Evolutionary conservation across 1,284 basidiomycete species (phyloP).

Genomic region (Inonotus hispidus): DNA sequence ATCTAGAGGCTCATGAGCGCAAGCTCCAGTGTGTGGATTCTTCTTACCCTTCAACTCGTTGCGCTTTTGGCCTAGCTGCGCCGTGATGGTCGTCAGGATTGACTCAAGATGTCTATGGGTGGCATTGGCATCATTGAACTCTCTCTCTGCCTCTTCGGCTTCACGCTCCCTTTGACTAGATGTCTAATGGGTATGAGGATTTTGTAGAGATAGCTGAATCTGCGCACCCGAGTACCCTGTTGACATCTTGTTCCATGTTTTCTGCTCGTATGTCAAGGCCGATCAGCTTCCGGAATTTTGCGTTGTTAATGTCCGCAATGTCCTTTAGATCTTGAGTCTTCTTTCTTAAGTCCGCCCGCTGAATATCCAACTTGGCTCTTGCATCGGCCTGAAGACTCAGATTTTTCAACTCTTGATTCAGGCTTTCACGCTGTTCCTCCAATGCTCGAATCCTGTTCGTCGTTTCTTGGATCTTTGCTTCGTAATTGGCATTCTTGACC

Average conservation of each 20-base stretch:
- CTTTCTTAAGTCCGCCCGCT: slow-evolving; percentile 60
- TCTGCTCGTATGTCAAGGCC: slow-evolving; percentile 54
- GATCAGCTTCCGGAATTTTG: slow-evolving; percentile 60
- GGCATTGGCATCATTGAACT: slow-evolving; percentile 45
- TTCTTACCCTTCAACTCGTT: slow-evolving; percentile 59
- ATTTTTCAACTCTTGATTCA: slow-evolving; percentile 68
- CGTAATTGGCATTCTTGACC: slow-evolving; percentile 59
- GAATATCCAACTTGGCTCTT: slow-evolving; percentile 77
- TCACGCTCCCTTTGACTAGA: slow-evolving; percentile 67
- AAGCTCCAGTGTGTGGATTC: neutral
- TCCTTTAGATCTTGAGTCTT: slow-evolving; percentile 61
- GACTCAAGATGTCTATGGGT: slow-evolving; percentile 59
- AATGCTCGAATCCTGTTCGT: slow-evolving; percentile 48
- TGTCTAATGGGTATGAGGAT: neutral
- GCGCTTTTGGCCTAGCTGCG: slow-evolving; percentile 58
- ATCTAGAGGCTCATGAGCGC: slow-evolving; percentile 32
- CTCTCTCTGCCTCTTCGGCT: slow-evolving; percentile 48
- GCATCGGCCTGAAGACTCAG: slow-evolving; percentile 81
- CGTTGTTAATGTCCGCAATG: slow-evolving; percentile 58
- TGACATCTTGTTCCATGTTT: slow-evolving; percentile 69
- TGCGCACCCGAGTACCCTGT: slow-evolving; percentile 51
- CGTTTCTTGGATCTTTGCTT: slow-evolving; percentile 63
- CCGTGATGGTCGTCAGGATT: slow-evolving; percentile 50
- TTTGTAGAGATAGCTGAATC: slow-evolving; percentile 2
- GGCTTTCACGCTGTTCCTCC: slow-evolving; percentile 66